Evolutionary conservation across 2,329 filamentous ascomycete species (phyloP).

Genomic region (Trichoderma sp.): DNA sequence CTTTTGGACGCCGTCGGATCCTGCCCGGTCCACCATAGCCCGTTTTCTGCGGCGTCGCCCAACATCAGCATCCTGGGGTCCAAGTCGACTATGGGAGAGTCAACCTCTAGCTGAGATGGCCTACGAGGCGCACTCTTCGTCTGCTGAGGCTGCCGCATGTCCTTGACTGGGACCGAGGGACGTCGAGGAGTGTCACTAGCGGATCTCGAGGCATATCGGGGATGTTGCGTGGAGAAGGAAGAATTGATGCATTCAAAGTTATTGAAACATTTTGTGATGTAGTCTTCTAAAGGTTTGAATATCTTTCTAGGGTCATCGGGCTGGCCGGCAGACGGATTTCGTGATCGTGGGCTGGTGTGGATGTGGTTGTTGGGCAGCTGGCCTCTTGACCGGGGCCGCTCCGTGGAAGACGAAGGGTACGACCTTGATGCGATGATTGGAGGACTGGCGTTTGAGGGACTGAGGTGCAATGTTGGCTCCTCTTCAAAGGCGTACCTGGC

Average conservation of each 20-base stretch:
- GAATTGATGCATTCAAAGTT: conserved; percentile 70
- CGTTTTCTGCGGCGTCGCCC: conserved; percentile 78
- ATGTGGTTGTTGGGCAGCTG: conserved; percentile 30
- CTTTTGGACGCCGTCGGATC: conserved; percentile 38
- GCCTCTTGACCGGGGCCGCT: conserved; percentile 39
- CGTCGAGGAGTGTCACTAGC: conserved; percentile 36
- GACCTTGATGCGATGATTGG: conserved; percentile 39
- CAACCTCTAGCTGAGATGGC: conserved; percentile 32
- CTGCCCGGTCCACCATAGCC: conserved; percentile 75
- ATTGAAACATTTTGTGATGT: conserved; percentile 66
- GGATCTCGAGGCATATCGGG: conserved; percentile 41
- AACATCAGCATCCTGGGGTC: conserved; percentile 75
- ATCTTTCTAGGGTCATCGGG: conserved; percentile 56
- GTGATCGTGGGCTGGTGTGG: conserved; percentile 29
- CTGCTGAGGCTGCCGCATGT: conserved; percentile 34
- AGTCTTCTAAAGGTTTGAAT: conserved; percentile 78
- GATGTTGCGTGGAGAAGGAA: conserved; percentile 63
- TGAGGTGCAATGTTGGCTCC: conserved; percentile 43
- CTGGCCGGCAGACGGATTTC: conserved; percentile 30
- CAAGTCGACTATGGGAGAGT: conserved; percentile 51
- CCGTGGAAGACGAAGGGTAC: conserved; percentile 51
- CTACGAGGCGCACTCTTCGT: conserved; percentile 35
- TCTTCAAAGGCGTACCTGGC: conserved; percentile 43
- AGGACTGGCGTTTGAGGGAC: conserved; percentile 34
- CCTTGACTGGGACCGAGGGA: conserved; percentile 34